Conservation (phyloP, 2,329 filamentous ascomycete genomes). For the Tolypocladium amazonense region DNA sequence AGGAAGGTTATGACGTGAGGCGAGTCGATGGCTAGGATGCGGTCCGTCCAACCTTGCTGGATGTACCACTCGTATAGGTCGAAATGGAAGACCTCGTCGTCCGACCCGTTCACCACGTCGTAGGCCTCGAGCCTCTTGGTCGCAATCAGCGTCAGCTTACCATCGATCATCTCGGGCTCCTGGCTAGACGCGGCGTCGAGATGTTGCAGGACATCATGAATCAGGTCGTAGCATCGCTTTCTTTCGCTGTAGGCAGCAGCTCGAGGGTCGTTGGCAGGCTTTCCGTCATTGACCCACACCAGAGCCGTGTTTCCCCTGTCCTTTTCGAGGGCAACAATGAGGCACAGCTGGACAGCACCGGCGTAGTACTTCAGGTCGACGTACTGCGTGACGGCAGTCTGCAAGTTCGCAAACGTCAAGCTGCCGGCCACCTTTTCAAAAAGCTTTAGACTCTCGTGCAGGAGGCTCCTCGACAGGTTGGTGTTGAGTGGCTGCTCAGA, state of each 20-base stretch:
- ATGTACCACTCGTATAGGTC: conserved; percentile 99
- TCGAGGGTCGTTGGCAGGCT: conserved; percentile 60
- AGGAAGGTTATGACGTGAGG: conserved; percentile 81
- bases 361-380: conserved; percentile 80
- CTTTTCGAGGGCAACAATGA: conserved; percentile 72
- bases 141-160: conserved; percentile 62
- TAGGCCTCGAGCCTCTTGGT: conserved; percentile 84
- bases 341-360: conserved; percentile 78
- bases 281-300: conserved; percentile 78
- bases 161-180: conserved; percentile 67
- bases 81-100: conserved; percentile 90
- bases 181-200: conserved; percentile 61
- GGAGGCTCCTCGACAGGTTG: conserved; percentile 64
- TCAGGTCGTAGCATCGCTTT: conserved; percentile 73
- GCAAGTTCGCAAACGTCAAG: conserved; percentile 70
- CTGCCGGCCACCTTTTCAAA: conserved; percentile 84
- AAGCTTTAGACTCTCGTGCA: conserved; percentile 80
- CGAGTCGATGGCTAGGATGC: conserved; percentile 75
- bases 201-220: conserved; percentile 68
- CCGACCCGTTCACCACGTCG: conserved; percentile 74
- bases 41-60: conserved; percentile 70
- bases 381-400: conserved; percentile 70
- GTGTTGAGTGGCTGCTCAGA: conserved; percentile 66
- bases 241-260: conserved; percentile 57
- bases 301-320: conserved; percentile 82